phyloP scores from a whole-genome alignment of 768 basidiomycete species.

The Tricholoma hemisulphureum region DNA sequence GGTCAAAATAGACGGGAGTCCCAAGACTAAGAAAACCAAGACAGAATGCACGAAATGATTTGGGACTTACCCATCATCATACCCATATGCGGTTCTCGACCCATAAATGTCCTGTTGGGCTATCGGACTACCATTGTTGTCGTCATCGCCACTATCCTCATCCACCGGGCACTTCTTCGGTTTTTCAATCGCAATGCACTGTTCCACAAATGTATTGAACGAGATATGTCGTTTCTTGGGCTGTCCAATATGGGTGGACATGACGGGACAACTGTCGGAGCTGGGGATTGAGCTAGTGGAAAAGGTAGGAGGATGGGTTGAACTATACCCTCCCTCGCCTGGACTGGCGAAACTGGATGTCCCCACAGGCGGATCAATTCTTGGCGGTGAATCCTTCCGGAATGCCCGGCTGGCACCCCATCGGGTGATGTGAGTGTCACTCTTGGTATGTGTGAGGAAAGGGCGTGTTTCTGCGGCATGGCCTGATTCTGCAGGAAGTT shows the following conservation, averaged over 20 bases:
- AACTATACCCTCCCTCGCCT: conserved; percentile 11
- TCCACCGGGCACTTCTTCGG: conserved; percentile 43
- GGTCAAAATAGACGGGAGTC: neutral
- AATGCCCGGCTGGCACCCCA: conserved; percentile 48
- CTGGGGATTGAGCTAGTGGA: conserved; percentile 12
- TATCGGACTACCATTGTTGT: conserved; percentile 12
- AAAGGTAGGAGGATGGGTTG: conserved; percentile 23
- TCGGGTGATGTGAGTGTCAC: conserved; percentile 77
- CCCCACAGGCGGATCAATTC: conserved; percentile 43
- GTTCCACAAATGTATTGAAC: conserved; percentile 98
- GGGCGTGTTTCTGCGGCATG: conserved; percentile 44
- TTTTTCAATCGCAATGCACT: conserved; percentile 88
- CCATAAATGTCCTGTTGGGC: conserved; percentile 10
- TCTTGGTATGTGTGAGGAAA: conserved; percentile 75
- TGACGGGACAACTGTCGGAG: conserved; percentile 11
- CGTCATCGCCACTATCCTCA: conserved; percentile 21
- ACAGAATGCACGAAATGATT: neutral
- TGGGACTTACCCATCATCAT: conserved; percentile 60
- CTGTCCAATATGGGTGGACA: neutral
- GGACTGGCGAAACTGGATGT: conserved; percentile 12
- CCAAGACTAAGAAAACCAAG: conserved; percentile 2
- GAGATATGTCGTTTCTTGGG: conserved; percentile 85
- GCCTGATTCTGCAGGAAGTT: conserved; percentile 10
- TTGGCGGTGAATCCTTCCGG: conserved; percentile 72
- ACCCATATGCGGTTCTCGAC: conserved; percentile 36